Percentiles rank a stretch among this genome's conserved stretches.
phyloP scores from a whole-genome alignment of 805 yeast species.

The Myxozyma neglecta region DNA sequence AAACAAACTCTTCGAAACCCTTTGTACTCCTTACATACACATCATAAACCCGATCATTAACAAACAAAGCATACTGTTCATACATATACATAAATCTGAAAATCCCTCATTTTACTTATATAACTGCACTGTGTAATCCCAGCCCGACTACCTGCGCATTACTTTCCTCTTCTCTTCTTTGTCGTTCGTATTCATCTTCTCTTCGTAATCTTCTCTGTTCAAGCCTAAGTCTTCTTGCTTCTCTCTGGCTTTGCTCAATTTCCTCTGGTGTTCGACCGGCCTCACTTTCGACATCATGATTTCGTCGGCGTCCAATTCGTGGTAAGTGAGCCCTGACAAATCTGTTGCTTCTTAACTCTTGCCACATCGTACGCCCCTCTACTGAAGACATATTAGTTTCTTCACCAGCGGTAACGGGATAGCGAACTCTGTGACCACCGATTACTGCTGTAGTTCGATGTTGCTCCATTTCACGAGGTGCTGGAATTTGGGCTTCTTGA shows the following conservation, averaged over 20 bases:
- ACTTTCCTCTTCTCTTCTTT: conserved; percentile 1
- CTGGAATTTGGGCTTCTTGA: not conserved
- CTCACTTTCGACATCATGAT: not conserved
- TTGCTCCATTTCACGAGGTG: not conserved
- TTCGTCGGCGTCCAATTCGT: not conserved
- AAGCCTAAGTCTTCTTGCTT: not conserved
- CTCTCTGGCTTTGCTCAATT: not conserved
- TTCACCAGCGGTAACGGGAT: not conserved
- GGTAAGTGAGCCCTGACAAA: conserved; percentile 3
- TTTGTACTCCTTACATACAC: not conserved
- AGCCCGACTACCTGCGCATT: not conserved
- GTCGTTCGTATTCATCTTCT: not conserved
- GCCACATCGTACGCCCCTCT: not conserved
- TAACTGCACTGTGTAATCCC: conserved; percentile 7
- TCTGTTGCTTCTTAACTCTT: not conserved
- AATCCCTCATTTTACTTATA: not conserved
- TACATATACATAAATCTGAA: not conserved
- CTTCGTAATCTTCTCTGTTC: not conserved
- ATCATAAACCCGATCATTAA: not conserved
- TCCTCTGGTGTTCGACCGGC: not conserved
- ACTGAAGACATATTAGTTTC: not conserved
- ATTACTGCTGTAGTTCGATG: not conserved
- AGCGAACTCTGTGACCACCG: not conserved
- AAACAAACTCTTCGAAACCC: too few species aligned
- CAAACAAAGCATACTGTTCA: not conserved